A percentile compares a stretch with the other conserved stretches of the same genome.
Evolutionary conservation across 345 rosid species (phyloP).

Genomic region (Streptanthus diversifolius): DNA sequence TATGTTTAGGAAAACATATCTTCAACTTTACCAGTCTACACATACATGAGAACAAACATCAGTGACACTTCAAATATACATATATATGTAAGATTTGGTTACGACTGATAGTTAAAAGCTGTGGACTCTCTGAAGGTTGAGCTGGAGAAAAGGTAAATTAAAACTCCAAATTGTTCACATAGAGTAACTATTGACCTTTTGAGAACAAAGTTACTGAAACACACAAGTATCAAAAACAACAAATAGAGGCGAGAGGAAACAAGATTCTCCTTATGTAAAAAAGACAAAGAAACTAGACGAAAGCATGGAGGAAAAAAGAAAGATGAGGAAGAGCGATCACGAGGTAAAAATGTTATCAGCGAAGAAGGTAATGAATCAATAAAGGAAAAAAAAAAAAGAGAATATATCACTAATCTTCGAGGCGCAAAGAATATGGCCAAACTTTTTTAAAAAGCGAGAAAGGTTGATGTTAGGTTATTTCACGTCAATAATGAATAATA

Average conservation of each 20-base stretch:
- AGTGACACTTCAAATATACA: background rate
- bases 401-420: too few relatives aligned
- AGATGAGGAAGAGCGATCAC: too few relatives aligned
- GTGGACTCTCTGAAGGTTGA: too few relatives aligned
- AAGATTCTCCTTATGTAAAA: background rate
- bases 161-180: too few relatives aligned
- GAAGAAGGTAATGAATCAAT: too few relatives aligned
- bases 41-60: background rate
- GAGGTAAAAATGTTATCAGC: too few relatives aligned
- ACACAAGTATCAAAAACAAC: background rate
- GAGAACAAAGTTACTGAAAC: background rate
- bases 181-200: background rate
- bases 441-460: background rate
- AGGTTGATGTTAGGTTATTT: constrained; percentile 4
- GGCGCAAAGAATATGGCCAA: background rate
- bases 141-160: too few relatives aligned
- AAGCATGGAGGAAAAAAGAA: too few relatives aligned
- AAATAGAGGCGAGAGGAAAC: background rate
- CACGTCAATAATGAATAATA: background rate
- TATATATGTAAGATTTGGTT: background rate
- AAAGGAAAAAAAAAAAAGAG: too few relatives aligned
- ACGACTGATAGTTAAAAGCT: background rate
- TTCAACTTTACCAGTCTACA: constrained; percentile 52
- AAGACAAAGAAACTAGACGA: background rate
- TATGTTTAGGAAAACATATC: constrained; percentile 44